Conservation (phyloP, 768 basidiomycete species). For the Mycena chlorophos region DNA sequence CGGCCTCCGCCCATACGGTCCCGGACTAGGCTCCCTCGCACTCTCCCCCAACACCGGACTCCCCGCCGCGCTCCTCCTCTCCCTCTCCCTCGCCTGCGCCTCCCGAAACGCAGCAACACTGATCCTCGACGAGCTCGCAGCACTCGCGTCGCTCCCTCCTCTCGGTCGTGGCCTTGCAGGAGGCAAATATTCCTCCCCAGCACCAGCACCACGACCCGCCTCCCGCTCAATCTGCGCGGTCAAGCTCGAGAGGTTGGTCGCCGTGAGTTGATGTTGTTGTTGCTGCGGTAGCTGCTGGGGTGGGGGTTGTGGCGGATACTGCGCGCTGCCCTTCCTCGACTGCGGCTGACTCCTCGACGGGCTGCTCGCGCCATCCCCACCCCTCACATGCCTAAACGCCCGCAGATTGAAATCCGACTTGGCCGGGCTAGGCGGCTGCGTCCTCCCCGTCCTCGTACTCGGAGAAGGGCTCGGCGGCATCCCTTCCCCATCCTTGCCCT, state of each 20-base stretch:
- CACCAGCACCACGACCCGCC: not conserved
- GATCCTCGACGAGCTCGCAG: slow-evolving; percentile 43
- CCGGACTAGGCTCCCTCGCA: slow-evolving; percentile 11
- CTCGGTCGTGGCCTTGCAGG: slow-evolving; percentile 10
- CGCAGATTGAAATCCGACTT: slow-evolving; percentile 15
- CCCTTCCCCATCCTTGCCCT: not conserved
- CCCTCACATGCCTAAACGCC: slow-evolving; percentile 16
- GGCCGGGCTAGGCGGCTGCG: not conserved
- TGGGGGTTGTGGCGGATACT: too few relatives aligned
- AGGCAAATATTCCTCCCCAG: not conserved
- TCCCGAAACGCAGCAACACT: slow-evolving; percentile 82
- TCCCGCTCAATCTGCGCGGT: not conserved
- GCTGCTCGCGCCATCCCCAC: not conserved
- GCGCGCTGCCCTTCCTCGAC: too few relatives aligned
- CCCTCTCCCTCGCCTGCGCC: slow-evolving; percentile 68
- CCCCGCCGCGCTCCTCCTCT: slow-evolving; percentile 59
- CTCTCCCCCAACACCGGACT: slow-evolving; percentile 46
- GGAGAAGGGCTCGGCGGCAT: not conserved
- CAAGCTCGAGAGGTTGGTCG: slow-evolving; percentile 3
- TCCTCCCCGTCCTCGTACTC: not conserved
- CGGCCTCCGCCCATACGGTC: slow-evolving; percentile 3
- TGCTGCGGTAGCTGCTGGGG: too few relatives aligned
- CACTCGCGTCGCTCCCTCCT: slow-evolving; percentile 9
- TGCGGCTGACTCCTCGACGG: not conserved
- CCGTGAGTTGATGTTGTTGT: not conserved